Conservation (phyloP, 345 rosid genomes). For the Gossypium herbaceum region DNA sequence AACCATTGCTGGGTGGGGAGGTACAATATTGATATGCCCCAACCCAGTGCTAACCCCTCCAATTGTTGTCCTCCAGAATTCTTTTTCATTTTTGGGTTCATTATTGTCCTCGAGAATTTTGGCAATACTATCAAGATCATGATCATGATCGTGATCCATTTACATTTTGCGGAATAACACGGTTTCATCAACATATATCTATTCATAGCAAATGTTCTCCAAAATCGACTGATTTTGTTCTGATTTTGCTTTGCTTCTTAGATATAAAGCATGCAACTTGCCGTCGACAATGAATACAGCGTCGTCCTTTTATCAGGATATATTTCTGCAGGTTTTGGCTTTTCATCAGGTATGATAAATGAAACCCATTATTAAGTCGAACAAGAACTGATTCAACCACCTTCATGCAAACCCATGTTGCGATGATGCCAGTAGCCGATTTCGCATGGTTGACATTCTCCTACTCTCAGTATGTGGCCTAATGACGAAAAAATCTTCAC, state of each 20-base stretch:
- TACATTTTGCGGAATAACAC: background rate
- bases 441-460: conserved; percentile 11
- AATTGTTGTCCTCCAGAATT: too few relatives aligned
- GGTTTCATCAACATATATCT: conserved; percentile 4
- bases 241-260: background rate
- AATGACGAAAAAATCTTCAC: background rate
- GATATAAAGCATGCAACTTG: background rate
- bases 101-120: background rate
- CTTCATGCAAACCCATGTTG: too few relatives aligned
- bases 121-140: background rate
- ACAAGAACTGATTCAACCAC: background rate
- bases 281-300: background rate
- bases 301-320: background rate
- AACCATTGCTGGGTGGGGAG: too few relatives aligned
- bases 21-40: too few relatives aligned
- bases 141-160: background rate
- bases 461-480: background rate
- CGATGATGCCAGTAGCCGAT: too few relatives aligned
- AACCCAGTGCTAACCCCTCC: too few relatives aligned
- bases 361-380: background rate
- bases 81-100: too few relatives aligned
- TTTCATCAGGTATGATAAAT: background rate
- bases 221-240: background rate
- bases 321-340: background rate
- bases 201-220: background rate